Evolutionary conservation across 192 early-diverging fungal genomes (phyloP), one percentile per base, ranked within the genome.

Genomic region (Chytriomyces confervae): DNA sequence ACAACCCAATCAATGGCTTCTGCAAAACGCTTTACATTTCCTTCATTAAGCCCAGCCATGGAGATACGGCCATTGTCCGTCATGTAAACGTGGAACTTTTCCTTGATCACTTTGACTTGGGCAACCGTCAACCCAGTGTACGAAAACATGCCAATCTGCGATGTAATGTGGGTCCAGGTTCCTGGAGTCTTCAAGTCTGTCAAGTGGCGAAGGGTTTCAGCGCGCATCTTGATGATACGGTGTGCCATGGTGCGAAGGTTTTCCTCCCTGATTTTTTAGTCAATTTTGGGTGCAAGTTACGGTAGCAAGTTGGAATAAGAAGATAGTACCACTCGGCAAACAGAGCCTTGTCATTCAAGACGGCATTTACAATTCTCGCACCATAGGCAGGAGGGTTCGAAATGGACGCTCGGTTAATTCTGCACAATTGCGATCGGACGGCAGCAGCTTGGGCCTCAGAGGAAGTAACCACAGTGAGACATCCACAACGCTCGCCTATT

Each of bases 101-200:
- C 88, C 63, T 89, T 90, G 71, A 99, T 85, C 4, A 88, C 88
- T 75, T 90, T 89, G 74, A 94, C 94, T 82, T 99, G 96, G 76
- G 70, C 84, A 89, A 87, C 76, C 57, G 73, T 89, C 69, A 98
- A 83, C 16, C 97, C 97, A 2, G 97, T 98, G 84, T 91, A 99
- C 24, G 92, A 93, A 83, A 99, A 99, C 97, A 99, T 99, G 78
- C 97, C 97, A 79, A 98, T 97, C 84, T 99, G 97, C 65, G 93
- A 91, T 6, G 90, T 79, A 79, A 99, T 97, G 71, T 99, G 97
- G 75, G 95, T 91, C 97, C 97, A 99, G 61, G 89, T 91, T 8
- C 96, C 96, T 7, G 96, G 96, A 7, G 96, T 99, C 23, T 89
- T 85, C 53, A 96, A 82, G 29, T 89, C 84, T 1, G 80, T 82